Conservation (phyloP, 305 asterid species). For the Andrographis paniculata region DNA sequence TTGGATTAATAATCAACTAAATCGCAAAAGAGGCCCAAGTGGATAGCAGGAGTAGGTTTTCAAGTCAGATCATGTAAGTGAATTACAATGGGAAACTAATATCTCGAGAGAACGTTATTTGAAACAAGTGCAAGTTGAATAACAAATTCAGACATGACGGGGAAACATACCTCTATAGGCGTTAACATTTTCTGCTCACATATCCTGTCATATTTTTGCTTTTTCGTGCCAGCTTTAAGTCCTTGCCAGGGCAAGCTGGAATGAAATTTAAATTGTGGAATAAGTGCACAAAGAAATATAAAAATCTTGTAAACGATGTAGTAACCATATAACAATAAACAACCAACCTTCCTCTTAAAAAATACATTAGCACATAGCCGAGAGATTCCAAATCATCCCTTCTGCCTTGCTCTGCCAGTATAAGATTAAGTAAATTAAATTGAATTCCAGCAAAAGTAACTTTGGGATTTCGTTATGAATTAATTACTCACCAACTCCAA, state of each 20-base stretch:
- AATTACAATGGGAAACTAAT: too few species aligned
- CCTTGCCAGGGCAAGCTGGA: conserved; percentile 80
- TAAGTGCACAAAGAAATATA: background rate
- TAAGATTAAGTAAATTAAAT: conserved; percentile 9
- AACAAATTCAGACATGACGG: conserved; percentile 10
- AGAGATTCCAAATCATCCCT: conserved; percentile 74
- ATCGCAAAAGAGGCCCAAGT: too few species aligned
- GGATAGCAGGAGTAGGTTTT: too few species aligned
- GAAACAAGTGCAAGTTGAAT: conserved; percentile 4
- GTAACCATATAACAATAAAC: conserved; percentile 10
- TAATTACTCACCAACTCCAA: conserved; percentile 63
- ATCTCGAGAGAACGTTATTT: too few species aligned
- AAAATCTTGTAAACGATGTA: background rate
- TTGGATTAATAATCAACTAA: conserved; percentile 4
- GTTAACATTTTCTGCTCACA: conserved; percentile 70
- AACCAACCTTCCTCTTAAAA: conserved; percentile 71
- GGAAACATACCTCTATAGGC: conserved; percentile 51
- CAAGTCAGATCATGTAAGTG: too few species aligned
- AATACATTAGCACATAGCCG: conserved; percentile 69
- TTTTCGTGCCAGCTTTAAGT: too few species aligned
- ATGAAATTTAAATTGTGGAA: conserved; percentile 14
- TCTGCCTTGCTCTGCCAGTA: conserved; percentile 62
- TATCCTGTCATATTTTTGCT: conserved; percentile 67
- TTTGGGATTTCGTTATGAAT: conserved; percentile 8
- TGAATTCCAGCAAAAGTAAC: background rate